phyloP scores from a whole-genome alignment of 257 asterid species.

The Ehretia macrophylla region DNA sequence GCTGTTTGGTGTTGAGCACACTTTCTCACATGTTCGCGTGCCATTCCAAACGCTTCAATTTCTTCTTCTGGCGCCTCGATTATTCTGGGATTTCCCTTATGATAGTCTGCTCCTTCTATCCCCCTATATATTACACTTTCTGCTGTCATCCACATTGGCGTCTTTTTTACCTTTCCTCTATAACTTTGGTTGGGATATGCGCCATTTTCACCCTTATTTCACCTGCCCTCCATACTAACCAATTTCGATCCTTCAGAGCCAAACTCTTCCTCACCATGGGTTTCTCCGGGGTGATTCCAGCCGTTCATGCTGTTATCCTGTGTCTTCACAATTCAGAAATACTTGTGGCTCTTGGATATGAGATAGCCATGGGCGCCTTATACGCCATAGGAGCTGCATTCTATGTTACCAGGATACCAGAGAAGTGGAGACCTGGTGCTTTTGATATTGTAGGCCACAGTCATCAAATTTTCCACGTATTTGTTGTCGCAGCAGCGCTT shows the following conservation, averaged over 20 bases:
- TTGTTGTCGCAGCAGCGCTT: slow-evolving; percentile 83
- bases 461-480: slow-evolving; percentile 84
- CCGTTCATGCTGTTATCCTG: slow-evolving; percentile 60
- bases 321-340: slow-evolving; percentile 51
- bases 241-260: slow-evolving; percentile 66
- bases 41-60: slow-evolving; percentile 68
- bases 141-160: slow-evolving; percentile 54
- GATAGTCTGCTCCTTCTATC: slow-evolving; percentile 81
- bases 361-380: slow-evolving; percentile 40
- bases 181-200: slow-evolving; percentile 50
- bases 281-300: slow-evolving; percentile 79
- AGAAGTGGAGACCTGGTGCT: slow-evolving; percentile 82
- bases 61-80: slow-evolving; percentile 94
- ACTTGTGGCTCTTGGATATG: slow-evolving; percentile 55
- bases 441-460: slow-evolving; percentile 90
- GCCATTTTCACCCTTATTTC: slow-evolving; percentile 62
- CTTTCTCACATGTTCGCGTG: slow-evolving; percentile 83
- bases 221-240: slow-evolving; percentile 52
- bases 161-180: slow-evolving; percentile 53
- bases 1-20: slow-evolving; percentile 70
- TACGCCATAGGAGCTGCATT: slow-evolving; percentile 50
- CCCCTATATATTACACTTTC: slow-evolving; percentile 79
- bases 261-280: slow-evolving; percentile 82
- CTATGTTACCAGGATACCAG: slow-evolving; percentile 73
- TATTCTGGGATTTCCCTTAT: slow-evolving; percentile 79